These are phyloP conservation scores for Quercus phellos DNA, from an alignment of 331 rosid species.

Conservation along the genomic window DNA sequence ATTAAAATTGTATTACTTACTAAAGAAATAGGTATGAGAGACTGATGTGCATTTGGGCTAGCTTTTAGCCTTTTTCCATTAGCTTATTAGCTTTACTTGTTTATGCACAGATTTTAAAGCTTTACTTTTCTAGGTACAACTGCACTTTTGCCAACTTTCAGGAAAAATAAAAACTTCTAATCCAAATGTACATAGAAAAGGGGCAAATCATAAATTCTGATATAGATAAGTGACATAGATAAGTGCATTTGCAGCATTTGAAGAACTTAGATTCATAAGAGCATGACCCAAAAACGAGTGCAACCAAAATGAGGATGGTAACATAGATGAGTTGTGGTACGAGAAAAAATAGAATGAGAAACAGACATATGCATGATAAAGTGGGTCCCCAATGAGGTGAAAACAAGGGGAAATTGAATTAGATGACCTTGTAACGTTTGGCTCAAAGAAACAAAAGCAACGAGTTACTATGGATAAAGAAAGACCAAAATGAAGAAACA, in stretches of 20 bases:
- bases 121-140: no score
- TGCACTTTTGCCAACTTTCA: no score
- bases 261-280: background rate
- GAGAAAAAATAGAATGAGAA: background rate
- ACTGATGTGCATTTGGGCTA: background rate
- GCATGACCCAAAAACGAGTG: background rate
- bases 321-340: background rate
- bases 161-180: no score
- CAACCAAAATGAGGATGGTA: background rate
- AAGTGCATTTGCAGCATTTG: background rate
- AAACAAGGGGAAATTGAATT: background rate
- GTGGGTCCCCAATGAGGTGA: background rate
- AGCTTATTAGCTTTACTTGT: no score
- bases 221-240: background rate
- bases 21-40: background rate
- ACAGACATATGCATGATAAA: background rate
- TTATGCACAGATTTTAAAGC: no score
- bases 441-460: background rate
- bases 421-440: background rate
- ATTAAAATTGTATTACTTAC: no score
- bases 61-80: no score
- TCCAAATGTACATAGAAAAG: background rate
- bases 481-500: no score
- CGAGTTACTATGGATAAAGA: no score
- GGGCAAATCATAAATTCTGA: background rate